Percentiles rank a stretch among this genome's conserved stretches.
Evolutionary conservation across 2,329 filamentous ascomycete species (phyloP).

Genomic region (Hawksworthiomyces lignivorus): DNA sequence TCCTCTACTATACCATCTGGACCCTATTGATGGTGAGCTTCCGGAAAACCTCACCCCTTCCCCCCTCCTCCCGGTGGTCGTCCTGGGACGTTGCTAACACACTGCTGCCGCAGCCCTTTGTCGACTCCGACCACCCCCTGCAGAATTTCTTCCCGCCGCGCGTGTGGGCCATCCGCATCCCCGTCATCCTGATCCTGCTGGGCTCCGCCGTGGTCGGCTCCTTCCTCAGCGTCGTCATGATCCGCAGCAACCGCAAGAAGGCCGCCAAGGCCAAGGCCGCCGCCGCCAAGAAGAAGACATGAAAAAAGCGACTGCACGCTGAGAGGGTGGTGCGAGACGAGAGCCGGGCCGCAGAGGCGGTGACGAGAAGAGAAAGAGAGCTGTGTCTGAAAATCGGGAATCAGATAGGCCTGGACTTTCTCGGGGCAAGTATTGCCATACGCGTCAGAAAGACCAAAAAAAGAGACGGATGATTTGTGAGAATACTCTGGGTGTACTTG

Average conservation of each 20-base stretch:
- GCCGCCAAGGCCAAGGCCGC: slow-evolving; percentile 84
- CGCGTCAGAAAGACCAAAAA: too few species aligned
- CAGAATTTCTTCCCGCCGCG: slow-evolving; percentile 94
- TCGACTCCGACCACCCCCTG: slow-evolving; percentile 87
- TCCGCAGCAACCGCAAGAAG: slow-evolving; percentile 97
- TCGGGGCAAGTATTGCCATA: too few species aligned
- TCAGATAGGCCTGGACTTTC: too few species aligned
- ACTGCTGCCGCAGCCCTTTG: slow-evolving; percentile 66
- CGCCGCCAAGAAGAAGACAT: slow-evolving; percentile 70
- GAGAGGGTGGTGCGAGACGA: too few species aligned
- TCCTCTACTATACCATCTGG: slow-evolving; percentile 93
- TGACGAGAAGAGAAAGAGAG: too few species aligned
- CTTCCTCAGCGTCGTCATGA: slow-evolving; percentile 96
- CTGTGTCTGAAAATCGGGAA: too few species aligned
- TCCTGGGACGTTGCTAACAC: background rate
- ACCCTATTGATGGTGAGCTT: slow-evolving; percentile 82
- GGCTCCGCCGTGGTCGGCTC: slow-evolving; percentile 90
- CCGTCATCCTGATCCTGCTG: slow-evolving; percentile 89
- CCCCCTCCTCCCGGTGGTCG: slow-evolving; percentile 7
- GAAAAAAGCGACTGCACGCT: too few species aligned
- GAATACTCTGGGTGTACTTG: too few species aligned
- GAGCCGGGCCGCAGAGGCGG: too few species aligned
- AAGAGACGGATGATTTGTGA: too few species aligned
- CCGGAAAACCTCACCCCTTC: background rate
- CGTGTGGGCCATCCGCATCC: slow-evolving; percentile 97